phyloP scores from a whole-genome alignment of 495 filamentous ascomycete genomes.

The Mytilinidion resinicola region DNA sequence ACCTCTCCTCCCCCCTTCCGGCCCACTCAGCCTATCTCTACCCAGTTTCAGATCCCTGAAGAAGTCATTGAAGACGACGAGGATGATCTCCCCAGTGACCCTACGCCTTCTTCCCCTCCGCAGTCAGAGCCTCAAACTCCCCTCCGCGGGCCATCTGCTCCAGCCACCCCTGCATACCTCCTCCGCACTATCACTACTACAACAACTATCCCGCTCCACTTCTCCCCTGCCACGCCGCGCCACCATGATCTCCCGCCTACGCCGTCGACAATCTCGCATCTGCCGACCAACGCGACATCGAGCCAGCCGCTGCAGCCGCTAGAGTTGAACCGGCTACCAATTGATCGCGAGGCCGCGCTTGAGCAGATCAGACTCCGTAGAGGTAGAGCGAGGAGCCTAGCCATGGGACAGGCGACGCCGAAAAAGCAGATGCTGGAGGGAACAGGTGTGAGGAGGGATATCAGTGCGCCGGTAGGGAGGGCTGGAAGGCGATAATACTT shows the following conservation, averaged over 20 bases:
- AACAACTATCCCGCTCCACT: slow-evolving; percentile 38
- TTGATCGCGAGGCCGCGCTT: slow-evolving; percentile 39
- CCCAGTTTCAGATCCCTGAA: slow-evolving; percentile 12
- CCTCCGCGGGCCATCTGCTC: slow-evolving; percentile 14
- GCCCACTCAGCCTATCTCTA: not conserved
- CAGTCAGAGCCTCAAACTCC: slow-evolving; percentile 19
- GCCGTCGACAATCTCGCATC: slow-evolving; percentile 24
- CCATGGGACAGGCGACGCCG: slow-evolving; percentile 34
- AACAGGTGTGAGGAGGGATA: slow-evolving; percentile 33
- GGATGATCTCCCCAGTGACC: not conserved
- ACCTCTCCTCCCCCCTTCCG: slow-evolving; percentile 7
- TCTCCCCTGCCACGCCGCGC: slow-evolving; percentile 32
- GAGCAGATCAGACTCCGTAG: slow-evolving; percentile 36
- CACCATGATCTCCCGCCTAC: slow-evolving; percentile 12
- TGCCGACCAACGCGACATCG: slow-evolving; percentile 4
- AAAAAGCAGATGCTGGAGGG: slow-evolving; percentile 36
- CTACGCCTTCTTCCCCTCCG: not conserved
- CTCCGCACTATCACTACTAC: slow-evolving; percentile 39
- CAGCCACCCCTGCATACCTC: slow-evolving; percentile 20
- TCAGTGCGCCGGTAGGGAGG: slow-evolving; percentile 34
- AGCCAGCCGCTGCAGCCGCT: slow-evolving; percentile 14
- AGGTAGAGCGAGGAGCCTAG: slow-evolving; percentile 37
- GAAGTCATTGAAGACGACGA: slow-evolving; percentile 8
- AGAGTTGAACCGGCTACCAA: slow-evolving; percentile 18
- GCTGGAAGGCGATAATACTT: slow-evolving; percentile 14